Percentiles rank a stretch among this genome's conserved stretches.
phyloP scores from a whole-genome alignment of 805 yeast species.

The Scheffersomyces lignosus region DNA sequence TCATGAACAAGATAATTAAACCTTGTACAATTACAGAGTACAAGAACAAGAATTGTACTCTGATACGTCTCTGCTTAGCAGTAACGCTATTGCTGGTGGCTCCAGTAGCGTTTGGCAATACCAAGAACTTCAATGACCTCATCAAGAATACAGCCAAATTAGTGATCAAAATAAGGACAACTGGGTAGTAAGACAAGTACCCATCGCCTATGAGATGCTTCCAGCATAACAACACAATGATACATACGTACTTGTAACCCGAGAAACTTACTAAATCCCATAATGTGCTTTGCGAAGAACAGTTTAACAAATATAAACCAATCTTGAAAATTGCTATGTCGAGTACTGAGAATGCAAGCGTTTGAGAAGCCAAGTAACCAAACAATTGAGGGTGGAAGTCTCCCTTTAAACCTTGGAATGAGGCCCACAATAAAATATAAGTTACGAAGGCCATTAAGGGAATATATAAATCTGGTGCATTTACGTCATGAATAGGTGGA shows the following conservation, averaged over 20 bases:
- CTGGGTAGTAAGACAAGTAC: slow-evolving; percentile 35
- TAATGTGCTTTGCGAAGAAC: slow-evolving; percentile 57
- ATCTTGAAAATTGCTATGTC: slow-evolving; percentile 77
- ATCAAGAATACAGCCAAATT: slow-evolving; percentile 60
- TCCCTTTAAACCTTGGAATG: slow-evolving; percentile 81
- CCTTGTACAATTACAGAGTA: slow-evolving; percentile 84
- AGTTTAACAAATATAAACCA: slow-evolving; percentile 78
- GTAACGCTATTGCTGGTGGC: slow-evolving; percentile 54
- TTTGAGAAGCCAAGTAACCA: slow-evolving; percentile 83
- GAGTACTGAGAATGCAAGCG: slow-evolving; percentile 74
- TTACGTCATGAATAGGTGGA: slow-evolving; percentile 81
- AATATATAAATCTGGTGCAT: slow-evolving; percentile 95
- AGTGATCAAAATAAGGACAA: slow-evolving; percentile 33
- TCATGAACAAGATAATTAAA: slow-evolving; percentile 70
- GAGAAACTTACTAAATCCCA: slow-evolving; percentile 87
- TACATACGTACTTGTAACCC: slow-evolving; percentile 91
- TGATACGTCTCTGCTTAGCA: slow-evolving; percentile 67
- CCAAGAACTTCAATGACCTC: slow-evolving; percentile 67
- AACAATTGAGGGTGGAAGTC: slow-evolving; percentile 91
- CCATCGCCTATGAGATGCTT: slow-evolving; percentile 44
- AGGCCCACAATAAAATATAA: slow-evolving; percentile 79
- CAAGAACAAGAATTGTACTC: slow-evolving; percentile 83
- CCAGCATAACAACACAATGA: slow-evolving; percentile 55
- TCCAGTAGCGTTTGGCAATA: slow-evolving; percentile 53
- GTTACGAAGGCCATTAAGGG: slow-evolving; percentile 93